phyloP scores from a whole-genome alignment of 257 asterid genomes.

The Plantago major region DNA sequence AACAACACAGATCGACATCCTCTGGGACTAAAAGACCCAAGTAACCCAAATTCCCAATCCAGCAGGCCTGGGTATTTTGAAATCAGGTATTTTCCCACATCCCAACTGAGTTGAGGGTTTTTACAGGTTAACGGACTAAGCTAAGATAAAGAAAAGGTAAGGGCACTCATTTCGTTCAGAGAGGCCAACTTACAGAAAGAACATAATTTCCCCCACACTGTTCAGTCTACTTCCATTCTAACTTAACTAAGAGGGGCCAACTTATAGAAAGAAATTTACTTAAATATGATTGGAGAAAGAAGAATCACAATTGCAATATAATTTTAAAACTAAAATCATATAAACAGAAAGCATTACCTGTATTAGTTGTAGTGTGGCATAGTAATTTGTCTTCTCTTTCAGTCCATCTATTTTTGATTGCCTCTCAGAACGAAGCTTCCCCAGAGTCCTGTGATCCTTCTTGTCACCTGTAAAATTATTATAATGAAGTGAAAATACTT shows the following conservation, averaged over 20 bases:
- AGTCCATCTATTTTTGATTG: slow-evolving; percentile 86
- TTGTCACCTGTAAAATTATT: slow-evolving; percentile 44
- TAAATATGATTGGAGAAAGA: background rate
- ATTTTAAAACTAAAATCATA: background rate
- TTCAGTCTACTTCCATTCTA: too few relatives aligned
- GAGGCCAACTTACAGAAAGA: background rate
- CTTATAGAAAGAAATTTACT: background rate
- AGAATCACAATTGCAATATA: background rate
- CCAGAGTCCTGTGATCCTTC: slow-evolving; percentile 73
- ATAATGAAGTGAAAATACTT: background rate
- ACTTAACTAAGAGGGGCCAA: too few relatives aligned
- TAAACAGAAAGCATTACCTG: slow-evolving; percentile 48
- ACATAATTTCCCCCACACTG: too few relatives aligned
- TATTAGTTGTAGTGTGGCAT: slow-evolving; percentile 77
- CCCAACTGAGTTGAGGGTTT: too few relatives aligned
- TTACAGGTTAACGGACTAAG: too few relatives aligned
- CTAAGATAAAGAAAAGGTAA: too few relatives aligned
- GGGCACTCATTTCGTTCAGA: too few relatives aligned
- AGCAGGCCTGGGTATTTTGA: too few relatives aligned
- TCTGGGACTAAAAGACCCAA: too few relatives aligned
- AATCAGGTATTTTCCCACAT: too few relatives aligned
- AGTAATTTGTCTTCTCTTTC: slow-evolving; percentile 89
- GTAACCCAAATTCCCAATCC: too few relatives aligned
- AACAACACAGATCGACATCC: too few relatives aligned
- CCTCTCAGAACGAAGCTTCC: slow-evolving; percentile 81